Base-by-base conservation (phyloP, 2,329 filamentous ascomycete species). In the Sporothrix luriei region DNA sequence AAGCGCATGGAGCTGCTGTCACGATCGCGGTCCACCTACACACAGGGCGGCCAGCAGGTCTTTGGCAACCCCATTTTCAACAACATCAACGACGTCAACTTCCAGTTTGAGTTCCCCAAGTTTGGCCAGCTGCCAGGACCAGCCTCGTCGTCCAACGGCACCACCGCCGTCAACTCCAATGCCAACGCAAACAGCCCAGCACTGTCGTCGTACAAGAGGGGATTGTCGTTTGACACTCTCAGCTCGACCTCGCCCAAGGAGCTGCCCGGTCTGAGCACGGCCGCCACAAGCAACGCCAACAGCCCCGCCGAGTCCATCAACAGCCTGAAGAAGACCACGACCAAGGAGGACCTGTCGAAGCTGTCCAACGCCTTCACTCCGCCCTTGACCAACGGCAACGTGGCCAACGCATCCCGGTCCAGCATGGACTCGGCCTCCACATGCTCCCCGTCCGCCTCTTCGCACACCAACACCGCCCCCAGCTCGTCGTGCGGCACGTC, bases 31-130 rank as follows among this genome's bases (percentile, higher is more conserved):
- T 1, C 62, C 13, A 16, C 49, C 19, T 19, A 74, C 75, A n/a
- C 65, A 73, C 55, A 73, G 55, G 10, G 69, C 40, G 70, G 76
- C 66, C 74, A 78, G 74, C 79, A 85, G 77, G 83, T 83, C 16
- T 82, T 85, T 75, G 81, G 84, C 75, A 78, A 75, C 69, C 78
- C 82, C 26, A 83, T 83, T 13, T 77, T 87, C 72, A 87, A 82
- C 78, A 90, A 88, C 74, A 82, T 90, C 68, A 88, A 84, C 75
- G 90, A 91, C 72, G 90, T 91, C 78, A 93, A 91, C 77, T 98
- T 98, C 77, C 90, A 94, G 74, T 98, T 99, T 75, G 94, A 98
- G 74, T 98, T 98, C 73, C 94, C 95, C 73, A 94, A 91, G 77
- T 98, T 99, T 76, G 95, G 95, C 61, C 86, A 89, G 71, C 85